These are phyloP conservation scores for Collybiopsis luxurians DNA, from an alignment of 768 basidiomycete species.

Conservation along the genomic window DNA sequence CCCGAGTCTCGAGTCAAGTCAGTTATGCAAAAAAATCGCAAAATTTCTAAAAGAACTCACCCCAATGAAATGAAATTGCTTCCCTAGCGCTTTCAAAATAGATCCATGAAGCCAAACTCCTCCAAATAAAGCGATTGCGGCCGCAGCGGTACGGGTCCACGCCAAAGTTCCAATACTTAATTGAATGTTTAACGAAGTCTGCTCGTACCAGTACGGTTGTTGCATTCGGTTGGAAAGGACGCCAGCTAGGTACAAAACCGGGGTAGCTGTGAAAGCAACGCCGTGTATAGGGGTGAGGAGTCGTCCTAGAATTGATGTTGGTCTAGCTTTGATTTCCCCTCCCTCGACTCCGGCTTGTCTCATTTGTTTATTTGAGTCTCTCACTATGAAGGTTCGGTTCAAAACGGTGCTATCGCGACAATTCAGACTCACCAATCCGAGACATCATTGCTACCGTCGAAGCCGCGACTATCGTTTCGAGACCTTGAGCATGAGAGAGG, in stretches of 20 bases:
- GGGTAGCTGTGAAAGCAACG: slow-evolving; percentile 19
- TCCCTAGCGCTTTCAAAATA: slow-evolving; percentile 19
- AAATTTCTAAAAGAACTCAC: slow-evolving; percentile 18
- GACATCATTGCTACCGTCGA: slow-evolving; percentile 4
- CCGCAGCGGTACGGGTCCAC: slow-evolving; percentile 20
- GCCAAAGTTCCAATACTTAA: slow-evolving; percentile 21
- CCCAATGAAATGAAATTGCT: slow-evolving; percentile 29
- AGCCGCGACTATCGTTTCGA: slow-evolving; percentile 16
- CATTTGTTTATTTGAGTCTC: not conserved
- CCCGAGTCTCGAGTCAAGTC: slow-evolving; percentile 11
- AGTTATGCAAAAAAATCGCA: not conserved
- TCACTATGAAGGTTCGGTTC: not conserved
- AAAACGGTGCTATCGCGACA: not conserved
- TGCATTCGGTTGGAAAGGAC: slow-evolving; percentile 26
- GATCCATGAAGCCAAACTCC: slow-evolving; percentile 13
- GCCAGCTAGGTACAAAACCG: slow-evolving; percentile 23
- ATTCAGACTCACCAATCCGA: not conserved
- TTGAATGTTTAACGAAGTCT: slow-evolving; percentile 19
- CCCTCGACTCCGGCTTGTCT: slow-evolving; percentile 13
- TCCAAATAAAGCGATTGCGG: slow-evolving; percentile 22
- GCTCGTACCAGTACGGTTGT: slow-evolving; percentile 32
- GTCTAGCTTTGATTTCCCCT: slow-evolving; percentile 14
- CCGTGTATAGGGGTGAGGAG: slow-evolving; percentile 25
- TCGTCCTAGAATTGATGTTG: slow-evolving; percentile 20
- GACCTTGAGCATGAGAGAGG: slow-evolving; percentile 18